phyloP scores from a whole-genome alignment of 805 yeast species.

The Clavispora carvajalis region DNA sequence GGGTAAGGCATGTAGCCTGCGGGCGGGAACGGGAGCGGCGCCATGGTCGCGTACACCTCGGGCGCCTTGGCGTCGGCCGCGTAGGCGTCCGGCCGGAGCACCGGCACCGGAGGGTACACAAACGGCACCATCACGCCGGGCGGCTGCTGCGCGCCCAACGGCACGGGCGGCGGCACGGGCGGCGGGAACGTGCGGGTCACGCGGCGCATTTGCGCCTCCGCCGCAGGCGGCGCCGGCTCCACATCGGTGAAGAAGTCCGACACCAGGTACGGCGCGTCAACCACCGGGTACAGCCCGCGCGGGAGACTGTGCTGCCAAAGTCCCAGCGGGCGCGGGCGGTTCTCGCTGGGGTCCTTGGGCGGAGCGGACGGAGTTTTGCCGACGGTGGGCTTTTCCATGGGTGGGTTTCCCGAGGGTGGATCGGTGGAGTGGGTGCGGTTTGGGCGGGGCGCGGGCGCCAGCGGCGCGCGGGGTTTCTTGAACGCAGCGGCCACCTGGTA shows the following conservation, averaged over 20 bases:
- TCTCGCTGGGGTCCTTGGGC: background rate
- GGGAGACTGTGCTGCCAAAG: slow-evolving; percentile 28
- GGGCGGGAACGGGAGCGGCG: slow-evolving; percentile 44
- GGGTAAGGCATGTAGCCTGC: slow-evolving; percentile 43
- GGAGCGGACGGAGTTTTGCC: too few species aligned
- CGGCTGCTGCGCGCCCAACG: background rate
- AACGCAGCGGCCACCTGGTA: slow-evolving; percentile 11
- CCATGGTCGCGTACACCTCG: slow-evolving; percentile 15
- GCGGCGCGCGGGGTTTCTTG: slow-evolving; percentile 7
- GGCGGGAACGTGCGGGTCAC: slow-evolving; percentile 32
- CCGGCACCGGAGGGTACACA: slow-evolving; percentile 40
- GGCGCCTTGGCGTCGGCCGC: background rate
- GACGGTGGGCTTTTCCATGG: too few species aligned
- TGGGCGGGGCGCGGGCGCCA: background rate
- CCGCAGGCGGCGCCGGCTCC: slow-evolving; percentile 8
- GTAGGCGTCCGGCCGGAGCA: slow-evolving; percentile 12
- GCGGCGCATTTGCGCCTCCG: slow-evolving; percentile 18
- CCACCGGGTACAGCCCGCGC: slow-evolving; percentile 28
- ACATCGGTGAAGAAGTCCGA: slow-evolving; percentile 35
- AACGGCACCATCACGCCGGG: slow-evolving; percentile 40
- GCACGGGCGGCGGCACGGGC: slow-evolving; percentile 29
- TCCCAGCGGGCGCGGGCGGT: background rate
- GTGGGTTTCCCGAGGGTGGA: too few species aligned
- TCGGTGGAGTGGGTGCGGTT: background rate
- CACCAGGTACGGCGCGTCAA: slow-evolving; percentile 25